phyloP scores from a whole-genome alignment of 805 yeast genomes.

The Limtongozyma cylindracea region DNA sequence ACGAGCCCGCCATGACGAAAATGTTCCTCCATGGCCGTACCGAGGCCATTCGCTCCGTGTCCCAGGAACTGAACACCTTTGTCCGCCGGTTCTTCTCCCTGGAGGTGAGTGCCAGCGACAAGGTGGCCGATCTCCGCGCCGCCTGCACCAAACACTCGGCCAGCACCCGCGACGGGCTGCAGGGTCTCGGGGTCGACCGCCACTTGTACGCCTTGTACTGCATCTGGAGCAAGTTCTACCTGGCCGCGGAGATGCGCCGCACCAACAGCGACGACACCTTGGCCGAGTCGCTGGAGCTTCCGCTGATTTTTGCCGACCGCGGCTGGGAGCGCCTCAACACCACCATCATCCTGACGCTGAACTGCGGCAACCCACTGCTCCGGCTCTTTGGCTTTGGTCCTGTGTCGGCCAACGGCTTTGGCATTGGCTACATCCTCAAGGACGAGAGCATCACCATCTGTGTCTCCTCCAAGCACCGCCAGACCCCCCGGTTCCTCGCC shows the following conservation, averaged over 20 bases:
- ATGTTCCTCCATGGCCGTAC: slow-evolving; percentile 74
- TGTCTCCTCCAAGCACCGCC: slow-evolving; percentile 34
- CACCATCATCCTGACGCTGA: slow-evolving; percentile 46
- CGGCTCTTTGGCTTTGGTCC: slow-evolving; percentile 36
- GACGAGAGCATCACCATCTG: slow-evolving; percentile 25
- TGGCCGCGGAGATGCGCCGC: slow-evolving; percentile 1
- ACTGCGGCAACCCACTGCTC: slow-evolving; percentile 36
- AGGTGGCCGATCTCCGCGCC: slow-evolving; percentile 27
- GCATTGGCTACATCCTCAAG: slow-evolving; percentile 26
- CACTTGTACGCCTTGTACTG: slow-evolving; percentile 74
- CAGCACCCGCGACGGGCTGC: slow-evolving; percentile 42
- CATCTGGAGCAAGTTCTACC: slow-evolving; percentile 47
- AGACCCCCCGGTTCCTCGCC: slow-evolving; percentile 25
- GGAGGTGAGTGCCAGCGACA: slow-evolving; percentile 26
- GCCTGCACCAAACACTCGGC: slow-evolving; percentile 53
- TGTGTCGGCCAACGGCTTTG: slow-evolving; percentile 29
- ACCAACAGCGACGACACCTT: slow-evolving; percentile 2
- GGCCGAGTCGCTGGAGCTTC: slow-evolving; percentile 14
- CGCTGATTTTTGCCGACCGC: slow-evolving; percentile 55
- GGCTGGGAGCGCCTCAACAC: slow-evolving; percentile 79
- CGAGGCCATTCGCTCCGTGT: slow-evolving; percentile 73
- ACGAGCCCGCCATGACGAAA: slow-evolving; percentile 94
- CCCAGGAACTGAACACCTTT: slow-evolving; percentile 54
- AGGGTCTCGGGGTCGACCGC: slow-evolving; percentile 80
- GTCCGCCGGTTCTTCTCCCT: slow-evolving; percentile 67